Evolutionary conservation across 1,284 basidiomycete genomes (phyloP).

Genomic region (Ceratobasidium sp.): DNA sequence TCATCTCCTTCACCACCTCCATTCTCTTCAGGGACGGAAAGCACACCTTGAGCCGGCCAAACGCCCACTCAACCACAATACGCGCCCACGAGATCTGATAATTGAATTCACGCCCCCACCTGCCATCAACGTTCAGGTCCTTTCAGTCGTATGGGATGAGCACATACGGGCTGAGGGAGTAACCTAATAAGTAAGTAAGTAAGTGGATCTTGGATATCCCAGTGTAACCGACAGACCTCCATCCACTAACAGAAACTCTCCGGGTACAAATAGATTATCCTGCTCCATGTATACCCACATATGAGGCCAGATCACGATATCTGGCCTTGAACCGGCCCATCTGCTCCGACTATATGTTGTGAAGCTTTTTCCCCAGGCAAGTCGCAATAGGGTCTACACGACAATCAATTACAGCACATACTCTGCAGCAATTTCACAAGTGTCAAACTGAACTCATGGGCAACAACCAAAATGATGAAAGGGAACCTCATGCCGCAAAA

Average conservation of each 20-base stretch:
- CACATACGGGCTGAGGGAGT: neutral
- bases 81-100: neutral
- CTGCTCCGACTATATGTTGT: constrained; percentile 53
- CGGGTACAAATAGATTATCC: neutral
- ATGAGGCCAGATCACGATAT: neutral
- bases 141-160: neutral
- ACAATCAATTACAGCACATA: constrained; percentile 51
- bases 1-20: neutral
- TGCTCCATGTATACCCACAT: neutral
- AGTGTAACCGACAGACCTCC: neutral
- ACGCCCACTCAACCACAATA: neutral
- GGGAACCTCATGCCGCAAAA: constrained; percentile 57
- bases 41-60: neutral
- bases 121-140: neutral
- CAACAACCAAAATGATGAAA: constrained; percentile 54
- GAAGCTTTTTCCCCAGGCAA: constrained; percentile 55
- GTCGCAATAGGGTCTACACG: constrained; percentile 32
- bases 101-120: neutral
- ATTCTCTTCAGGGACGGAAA: neutral
- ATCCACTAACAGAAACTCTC: neutral
- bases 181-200: neutral
- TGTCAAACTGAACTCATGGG: constrained; percentile 53
- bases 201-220: neutral
- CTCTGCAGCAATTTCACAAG: constrained; percentile 58
- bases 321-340: neutral